Conservation (phyloP, 2,329 filamentous ascomycete species). For the Colletotrichum scovillei region DNA sequence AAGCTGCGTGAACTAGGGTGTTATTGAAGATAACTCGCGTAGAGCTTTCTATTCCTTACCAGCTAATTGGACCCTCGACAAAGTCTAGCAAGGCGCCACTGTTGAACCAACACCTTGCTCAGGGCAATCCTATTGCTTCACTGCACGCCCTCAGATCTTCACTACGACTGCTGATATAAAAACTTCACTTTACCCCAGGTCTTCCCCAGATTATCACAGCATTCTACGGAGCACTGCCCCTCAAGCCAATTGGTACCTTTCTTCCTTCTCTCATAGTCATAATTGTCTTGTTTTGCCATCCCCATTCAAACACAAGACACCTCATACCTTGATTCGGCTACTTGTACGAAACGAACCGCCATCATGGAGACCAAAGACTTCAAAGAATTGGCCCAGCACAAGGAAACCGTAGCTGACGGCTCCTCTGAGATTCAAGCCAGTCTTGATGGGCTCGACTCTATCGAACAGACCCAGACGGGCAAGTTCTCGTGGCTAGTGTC, state of each 20-base stretch:
- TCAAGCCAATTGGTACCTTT: neutral
- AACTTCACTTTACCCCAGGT: neutral
- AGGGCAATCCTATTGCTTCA: neutral
- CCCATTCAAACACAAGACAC: neutral
- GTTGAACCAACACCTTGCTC: neutral
- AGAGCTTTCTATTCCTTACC: neutral
- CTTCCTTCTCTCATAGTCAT: neutral
- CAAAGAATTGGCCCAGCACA: neutral
- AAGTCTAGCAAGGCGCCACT: neutral
- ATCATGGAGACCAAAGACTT: neutral
- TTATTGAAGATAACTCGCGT: neutral
- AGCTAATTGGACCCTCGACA: neutral
- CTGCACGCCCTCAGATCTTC: neutral
- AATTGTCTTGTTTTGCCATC: neutral
- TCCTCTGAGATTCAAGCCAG: neutral
- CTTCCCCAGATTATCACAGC: neutral
- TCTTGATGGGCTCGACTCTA: constrained; percentile 8
- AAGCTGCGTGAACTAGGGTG: neutral
- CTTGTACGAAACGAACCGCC: neutral
- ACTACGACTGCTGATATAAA: neutral
- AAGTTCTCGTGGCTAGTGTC: constrained; percentile 31
- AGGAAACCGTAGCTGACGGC: neutral
- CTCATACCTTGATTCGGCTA: too few species aligned
- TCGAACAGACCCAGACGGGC: constrained; percentile 35
- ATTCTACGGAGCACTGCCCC: neutral